Conservation (phyloP, 371 early-diverging fungal genomes). For the Circinella minor region DNA sequence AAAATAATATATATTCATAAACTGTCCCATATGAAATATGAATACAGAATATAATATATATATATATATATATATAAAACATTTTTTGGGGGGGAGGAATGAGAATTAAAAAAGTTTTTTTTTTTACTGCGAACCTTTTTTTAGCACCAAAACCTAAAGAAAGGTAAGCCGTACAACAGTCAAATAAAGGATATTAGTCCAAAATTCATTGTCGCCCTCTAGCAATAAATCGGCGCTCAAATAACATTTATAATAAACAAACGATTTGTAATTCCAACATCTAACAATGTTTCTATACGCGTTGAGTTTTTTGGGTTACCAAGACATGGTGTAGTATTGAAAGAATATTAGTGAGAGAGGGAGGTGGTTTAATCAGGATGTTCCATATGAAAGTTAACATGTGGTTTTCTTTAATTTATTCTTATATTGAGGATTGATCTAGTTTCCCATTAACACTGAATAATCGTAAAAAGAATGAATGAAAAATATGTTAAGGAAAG, state of each 20-base stretch:
- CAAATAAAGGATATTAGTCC: background rate
- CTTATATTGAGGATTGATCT: background rate
- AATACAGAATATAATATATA: too few species aligned
- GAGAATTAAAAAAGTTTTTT: background rate
- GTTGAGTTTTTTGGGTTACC: background rate
- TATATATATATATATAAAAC: background rate
- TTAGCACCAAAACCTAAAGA: background rate
- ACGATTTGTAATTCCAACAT: too few species aligned
- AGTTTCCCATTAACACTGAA: background rate
- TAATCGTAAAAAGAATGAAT: background rate
- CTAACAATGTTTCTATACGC: too few species aligned
- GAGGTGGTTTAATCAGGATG: too few species aligned
- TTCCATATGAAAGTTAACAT: slow-evolving; percentile 9
- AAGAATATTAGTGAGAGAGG: too few species aligned
- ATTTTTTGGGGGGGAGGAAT: background rate
- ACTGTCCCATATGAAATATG: too few species aligned
- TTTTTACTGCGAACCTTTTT: background rate
- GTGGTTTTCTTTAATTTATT: slow-evolving; percentile 7
- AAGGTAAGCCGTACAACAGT: slow-evolving; percentile 1
- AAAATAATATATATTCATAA: too few species aligned
- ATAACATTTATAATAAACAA: background rate
- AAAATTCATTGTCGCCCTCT: background rate
- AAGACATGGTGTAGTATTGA: too few species aligned
- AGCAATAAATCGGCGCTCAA: background rate
- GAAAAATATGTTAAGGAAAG: background rate